Conservation (phyloP, 2,329 filamentous ascomycete species). For the Verticillium dahliae region DNA sequence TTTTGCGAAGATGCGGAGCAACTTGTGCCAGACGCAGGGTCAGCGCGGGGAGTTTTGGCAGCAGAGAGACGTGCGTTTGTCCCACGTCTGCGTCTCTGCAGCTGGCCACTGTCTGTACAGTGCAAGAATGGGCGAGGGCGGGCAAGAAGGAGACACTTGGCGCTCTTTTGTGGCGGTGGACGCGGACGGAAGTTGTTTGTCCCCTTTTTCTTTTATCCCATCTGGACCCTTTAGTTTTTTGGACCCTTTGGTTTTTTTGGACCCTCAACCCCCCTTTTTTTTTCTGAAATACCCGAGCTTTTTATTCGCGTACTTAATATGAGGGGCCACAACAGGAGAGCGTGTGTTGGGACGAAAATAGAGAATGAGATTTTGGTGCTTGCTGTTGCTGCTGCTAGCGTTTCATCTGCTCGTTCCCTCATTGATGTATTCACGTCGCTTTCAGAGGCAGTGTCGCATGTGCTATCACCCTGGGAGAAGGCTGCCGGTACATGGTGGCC, state of each 20-base stretch:
- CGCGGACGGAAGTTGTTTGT: background rate
- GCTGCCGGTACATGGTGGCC: no score
- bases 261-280: background rate
- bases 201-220: background rate
- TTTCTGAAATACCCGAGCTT: slow-evolving; percentile 13
- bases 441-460: no score
- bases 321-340: slow-evolving; percentile 4
- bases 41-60: no score
- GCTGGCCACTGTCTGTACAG: no score
- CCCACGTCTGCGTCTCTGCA: no score
- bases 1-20: no score
- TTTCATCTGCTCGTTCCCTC: slow-evolving; percentile 2
- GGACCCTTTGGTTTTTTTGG: slow-evolving; percentile 5
- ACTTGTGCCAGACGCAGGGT: no score
- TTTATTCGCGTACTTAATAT: slow-evolving; percentile 1
- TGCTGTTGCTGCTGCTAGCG: background rate
- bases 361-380: slow-evolving; percentile 3
- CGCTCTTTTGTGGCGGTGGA: background rate
- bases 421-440: background rate
- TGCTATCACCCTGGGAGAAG: no score
- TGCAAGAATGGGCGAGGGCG: background rate
- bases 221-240: slow-evolving; percentile 4
- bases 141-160: background rate
- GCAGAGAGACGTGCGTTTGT: no score
- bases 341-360: slow-evolving; percentile 3